These are phyloP conservation scores for Solanum hybrid DNA, from an alignment of 305 asterid species.

Conservation along the genomic window DNA sequence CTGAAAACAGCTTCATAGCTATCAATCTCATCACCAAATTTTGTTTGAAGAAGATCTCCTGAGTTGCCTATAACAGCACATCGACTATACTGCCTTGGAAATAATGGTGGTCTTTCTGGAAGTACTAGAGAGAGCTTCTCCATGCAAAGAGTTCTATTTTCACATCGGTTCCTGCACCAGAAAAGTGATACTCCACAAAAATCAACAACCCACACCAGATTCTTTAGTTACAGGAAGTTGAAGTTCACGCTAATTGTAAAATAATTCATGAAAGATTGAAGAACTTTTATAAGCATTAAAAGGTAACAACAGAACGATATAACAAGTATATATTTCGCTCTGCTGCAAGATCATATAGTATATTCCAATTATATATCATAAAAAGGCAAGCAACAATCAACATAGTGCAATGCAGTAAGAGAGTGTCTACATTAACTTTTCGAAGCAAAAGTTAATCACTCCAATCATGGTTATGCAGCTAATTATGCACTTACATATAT, in stretches of 20 bases:
- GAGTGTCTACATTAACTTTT: background rate
- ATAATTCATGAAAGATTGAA: background rate
- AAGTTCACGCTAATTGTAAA: background rate
- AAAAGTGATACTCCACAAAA: background rate
- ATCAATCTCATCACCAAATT: conserved; percentile 88
- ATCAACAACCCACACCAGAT: background rate
- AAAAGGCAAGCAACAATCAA: background rate
- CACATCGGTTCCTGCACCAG: conserved; percentile 59
- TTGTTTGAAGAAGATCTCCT: conserved; percentile 86
- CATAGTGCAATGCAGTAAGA: background rate
- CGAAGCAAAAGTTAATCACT: background rate
- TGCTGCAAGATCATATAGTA: background rate
- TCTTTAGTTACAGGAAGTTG: background rate
- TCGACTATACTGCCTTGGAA: conserved; percentile 67
- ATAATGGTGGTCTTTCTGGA: conserved; percentile 73
- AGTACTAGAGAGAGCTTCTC: conserved; percentile 90
- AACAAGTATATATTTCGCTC: background rate
- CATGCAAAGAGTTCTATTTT: conserved; percentile 77
- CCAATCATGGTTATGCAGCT: background rate
- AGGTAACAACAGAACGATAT: background rate
- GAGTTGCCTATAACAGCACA: conserved; percentile 99
- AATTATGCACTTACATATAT: background rate
- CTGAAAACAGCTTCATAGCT: conserved; percentile 72
- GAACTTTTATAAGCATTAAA: background rate
- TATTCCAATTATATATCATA: background rate